Conservation (phyloP, 768 basidiomycete species). For the Pulveroboletus sp. region DNA sequence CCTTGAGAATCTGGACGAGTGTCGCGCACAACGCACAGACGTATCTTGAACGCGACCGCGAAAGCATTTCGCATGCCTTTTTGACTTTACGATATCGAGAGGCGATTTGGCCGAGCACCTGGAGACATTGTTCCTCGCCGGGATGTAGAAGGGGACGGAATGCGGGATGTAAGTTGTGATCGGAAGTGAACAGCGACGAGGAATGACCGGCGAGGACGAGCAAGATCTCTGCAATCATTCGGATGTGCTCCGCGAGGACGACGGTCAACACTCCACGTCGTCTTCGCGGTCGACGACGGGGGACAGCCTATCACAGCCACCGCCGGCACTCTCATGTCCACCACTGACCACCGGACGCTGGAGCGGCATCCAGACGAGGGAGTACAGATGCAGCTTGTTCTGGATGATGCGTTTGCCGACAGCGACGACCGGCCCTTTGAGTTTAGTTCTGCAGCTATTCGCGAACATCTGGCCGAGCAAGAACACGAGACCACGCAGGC, state of each 20-base stretch:
- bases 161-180: conserved; percentile 54
- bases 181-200: conserved; percentile 73
- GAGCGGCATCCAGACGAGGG: conserved; percentile 26
- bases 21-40: conserved; percentile 74
- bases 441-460: conserved; percentile 58
- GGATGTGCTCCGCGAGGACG: too few species aligned
- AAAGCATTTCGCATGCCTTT: conserved; percentile 44
- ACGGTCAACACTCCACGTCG: too few species aligned
- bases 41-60: conserved; percentile 65
- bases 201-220: conserved; percentile 83
- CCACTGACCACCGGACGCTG: conserved; percentile 9
- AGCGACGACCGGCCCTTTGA: conserved; percentile 45
- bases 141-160: conserved; percentile 77
- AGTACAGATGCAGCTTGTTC: conserved; percentile 29
- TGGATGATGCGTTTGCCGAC: conserved; percentile 70
- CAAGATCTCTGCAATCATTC: conserved; percentile 86
- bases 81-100: conserved; percentile 72
- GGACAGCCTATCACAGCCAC: conserved; percentile 6
- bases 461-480: conserved; percentile 26
- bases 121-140: conserved; percentile 82
- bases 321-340: conserved; percentile 8
- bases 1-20: conserved; percentile 64
- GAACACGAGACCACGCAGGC: conserved; percentile 31
- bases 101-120: conserved; percentile 71
- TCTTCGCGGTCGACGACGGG: too few species aligned